Evolutionary conservation across 139 green algal genomes (phyloP).

Genomic region (Volvox africanus): DNA sequence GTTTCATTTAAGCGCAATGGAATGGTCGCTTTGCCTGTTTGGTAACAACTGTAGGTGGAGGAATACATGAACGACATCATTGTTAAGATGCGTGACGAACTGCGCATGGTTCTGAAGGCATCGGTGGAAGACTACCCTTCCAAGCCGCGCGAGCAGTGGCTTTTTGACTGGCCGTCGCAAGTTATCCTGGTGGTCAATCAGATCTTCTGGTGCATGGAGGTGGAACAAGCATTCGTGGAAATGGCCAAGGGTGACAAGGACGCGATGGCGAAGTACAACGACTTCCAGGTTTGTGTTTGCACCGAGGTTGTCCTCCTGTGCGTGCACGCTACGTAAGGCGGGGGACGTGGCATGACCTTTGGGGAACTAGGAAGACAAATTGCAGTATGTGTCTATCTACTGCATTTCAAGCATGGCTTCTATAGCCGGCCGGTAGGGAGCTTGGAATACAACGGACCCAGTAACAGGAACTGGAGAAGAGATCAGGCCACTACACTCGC

Average conservation of each 20-base stretch:
- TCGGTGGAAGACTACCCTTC: constrained; percentile 81
- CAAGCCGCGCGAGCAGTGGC: constrained; percentile 81
- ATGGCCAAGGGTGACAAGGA: constrained; percentile 74
- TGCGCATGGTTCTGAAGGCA: constrained; percentile 78
- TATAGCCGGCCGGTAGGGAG: too few relatives aligned
- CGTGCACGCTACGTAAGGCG: neutral
- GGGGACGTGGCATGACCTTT: too few relatives aligned
- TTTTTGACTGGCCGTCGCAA: constrained; percentile 91
- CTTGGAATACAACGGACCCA: too few relatives aligned
- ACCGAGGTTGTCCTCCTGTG: neutral
- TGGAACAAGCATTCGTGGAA: constrained; percentile 82
- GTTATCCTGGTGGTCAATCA: constrained; percentile 93
- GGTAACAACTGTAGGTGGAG: constrained; percentile 73
- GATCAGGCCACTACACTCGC: too few relatives aligned
- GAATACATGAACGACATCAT: constrained; percentile 92
- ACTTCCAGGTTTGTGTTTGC: constrained; percentile 73
- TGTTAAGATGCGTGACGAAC: constrained; percentile 87
- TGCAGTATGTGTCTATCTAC: too few relatives aligned
- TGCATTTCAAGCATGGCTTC: too few relatives aligned
- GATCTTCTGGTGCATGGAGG: constrained; percentile 92
- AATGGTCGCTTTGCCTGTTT: neutral
- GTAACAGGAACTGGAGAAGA: too few relatives aligned
- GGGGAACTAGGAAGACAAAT: too few relatives aligned
- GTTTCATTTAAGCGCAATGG: neutral
- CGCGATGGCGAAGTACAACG: constrained; percentile 87